Evolutionary conservation across 768 basidiomycete genomes (phyloP), one percentile per base, ranked within the genome.

Genomic region (Kwoniella dendrophila): DNA sequence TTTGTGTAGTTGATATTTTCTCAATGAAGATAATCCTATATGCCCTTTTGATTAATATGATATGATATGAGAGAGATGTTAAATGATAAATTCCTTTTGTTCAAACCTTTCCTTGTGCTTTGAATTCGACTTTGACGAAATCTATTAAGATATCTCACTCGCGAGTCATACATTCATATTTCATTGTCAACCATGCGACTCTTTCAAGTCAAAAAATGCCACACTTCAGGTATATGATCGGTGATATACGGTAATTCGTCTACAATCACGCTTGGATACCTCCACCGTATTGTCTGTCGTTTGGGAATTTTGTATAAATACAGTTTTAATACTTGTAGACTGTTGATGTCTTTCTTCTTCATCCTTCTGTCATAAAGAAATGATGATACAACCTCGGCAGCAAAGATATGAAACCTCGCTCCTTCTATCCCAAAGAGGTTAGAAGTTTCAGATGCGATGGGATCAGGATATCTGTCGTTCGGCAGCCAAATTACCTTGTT

Each of bases 401-500:
- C 60, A 62, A 45, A 62, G 60, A 54, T 48, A 62, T 62, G 60
- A 55, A 47, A 34, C 52, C 58, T 44, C 58, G 58, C 58, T 59
- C 58, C 58, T 59, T 38, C 24, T 32, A 22, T 50, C 38, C 38
- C 16, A 34, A 38, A 22, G 33, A 30, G n/a, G n/a, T 38, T 11
- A 48, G 51, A 40, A 34, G n/a, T n/a, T 43, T 22, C 29, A 14
- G 14, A 40, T 34, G 60, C 44, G 52, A 41, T 48, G 53, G 60
- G 60, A 40, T 53, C 33, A 62, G 27, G 60, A 62, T 62, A 62
- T 62, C 60, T 62, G 60, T 51, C 60, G 60, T 62, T 54, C 60
- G 60, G 60, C 60, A 49, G 52, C 52, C 60, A 54, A 47, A 34
- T 58, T 60, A 62, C 60, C 60, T 62, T 62, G 60, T 62, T 62